Conservation (phyloP, 805 yeast species). For the Grigorovia yakushimaensis region DNA sequence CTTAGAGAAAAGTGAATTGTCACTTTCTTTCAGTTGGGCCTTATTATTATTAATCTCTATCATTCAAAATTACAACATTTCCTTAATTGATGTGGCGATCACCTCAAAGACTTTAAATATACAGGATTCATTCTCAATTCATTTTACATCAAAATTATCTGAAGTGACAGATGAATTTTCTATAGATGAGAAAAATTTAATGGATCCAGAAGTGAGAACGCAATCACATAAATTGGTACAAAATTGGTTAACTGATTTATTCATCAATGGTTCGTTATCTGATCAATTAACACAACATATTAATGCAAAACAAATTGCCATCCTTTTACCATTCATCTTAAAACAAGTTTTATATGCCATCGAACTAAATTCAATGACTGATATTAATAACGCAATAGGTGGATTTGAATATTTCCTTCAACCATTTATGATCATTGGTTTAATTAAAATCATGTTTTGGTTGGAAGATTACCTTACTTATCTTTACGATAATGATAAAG, state of each 20-base stretch:
- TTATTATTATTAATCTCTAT: slow-evolving; percentile 37
- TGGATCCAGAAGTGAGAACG: slow-evolving; percentile 17
- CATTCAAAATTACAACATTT: slow-evolving; percentile 32
- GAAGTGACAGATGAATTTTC: slow-evolving; percentile 16
- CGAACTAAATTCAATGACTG: slow-evolving; percentile 40
- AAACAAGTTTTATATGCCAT: slow-evolving; percentile 61
- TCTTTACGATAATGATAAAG: slow-evolving; percentile 12
- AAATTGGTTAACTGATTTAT: slow-evolving; percentile 74
- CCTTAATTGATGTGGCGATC: slow-evolving; percentile 21
- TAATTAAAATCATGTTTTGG: slow-evolving; percentile 47
- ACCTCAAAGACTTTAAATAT: slow-evolving; percentile 11
- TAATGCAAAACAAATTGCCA: slow-evolving; percentile 55
- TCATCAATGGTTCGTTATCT: slow-evolving; percentile 75
- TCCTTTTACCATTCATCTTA: slow-evolving; percentile 62
- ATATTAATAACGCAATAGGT: slow-evolving; percentile 50
- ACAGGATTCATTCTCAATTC: slow-evolving; percentile 26
- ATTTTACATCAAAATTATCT: slow-evolving; percentile 20
- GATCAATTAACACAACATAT: slow-evolving; percentile 69
- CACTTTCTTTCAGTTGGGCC: slow-evolving; percentile 58
- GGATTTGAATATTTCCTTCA: slow-evolving; percentile 86
- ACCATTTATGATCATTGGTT: slow-evolving; percentile 54
- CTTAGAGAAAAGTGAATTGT: slow-evolving; percentile 39
- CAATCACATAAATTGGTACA: slow-evolving; percentile 33
- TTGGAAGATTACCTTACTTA: slow-evolving; percentile 33
- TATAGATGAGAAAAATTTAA: slow-evolving; percentile 22